phyloP scores from a whole-genome alignment of 2,329 filamentous ascomycete genomes.

The Dactylonectria macrodidyma region DNA sequence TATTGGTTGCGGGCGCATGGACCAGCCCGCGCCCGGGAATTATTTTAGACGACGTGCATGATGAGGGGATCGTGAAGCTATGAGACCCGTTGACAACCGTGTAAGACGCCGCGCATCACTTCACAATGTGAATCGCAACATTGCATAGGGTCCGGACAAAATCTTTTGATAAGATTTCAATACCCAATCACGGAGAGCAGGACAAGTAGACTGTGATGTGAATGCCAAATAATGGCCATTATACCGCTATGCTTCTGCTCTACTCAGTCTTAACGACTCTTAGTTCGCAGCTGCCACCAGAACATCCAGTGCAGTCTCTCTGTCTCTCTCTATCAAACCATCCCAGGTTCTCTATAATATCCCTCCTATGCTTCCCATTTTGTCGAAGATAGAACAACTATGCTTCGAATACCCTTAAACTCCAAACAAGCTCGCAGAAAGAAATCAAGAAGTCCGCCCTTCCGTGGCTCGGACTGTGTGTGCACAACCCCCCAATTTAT shows the following conservation, averaged over 20 bases:
- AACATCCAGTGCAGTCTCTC: constrained; percentile 12
- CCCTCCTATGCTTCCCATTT: constrained; percentile 27
- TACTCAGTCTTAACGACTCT: constrained; percentile 13
- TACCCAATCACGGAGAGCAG: constrained; percentile 6
- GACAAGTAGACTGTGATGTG: background rate
- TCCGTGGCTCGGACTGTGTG: constrained; percentile 9
- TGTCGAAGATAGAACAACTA: constrained; percentile 22
- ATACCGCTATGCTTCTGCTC: constrained; percentile 17
- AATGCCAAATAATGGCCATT: constrained; percentile 22
- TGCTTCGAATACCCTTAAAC: constrained; percentile 33
- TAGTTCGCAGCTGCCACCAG: constrained; percentile 8
- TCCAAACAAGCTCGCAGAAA: constrained; percentile 35
- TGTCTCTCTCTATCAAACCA: constrained; percentile 25
- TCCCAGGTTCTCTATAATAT: constrained; percentile 30
- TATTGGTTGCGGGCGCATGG: constrained; percentile 34
- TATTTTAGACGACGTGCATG: constrained; percentile 37
- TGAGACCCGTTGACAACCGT: background rate
- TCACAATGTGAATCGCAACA: background rate
- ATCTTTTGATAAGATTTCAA: background rate
- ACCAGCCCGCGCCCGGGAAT: constrained; percentile 32
- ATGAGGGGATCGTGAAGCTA: constrained; percentile 4
- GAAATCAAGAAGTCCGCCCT: constrained; percentile 15
- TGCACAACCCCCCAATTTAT: constrained; percentile 6
- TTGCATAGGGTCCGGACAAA: background rate
- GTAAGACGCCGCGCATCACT: constrained; percentile 4